phyloP scores from a whole-genome alignment of 2,329 filamentous ascomycete genomes.

The Aureobasidium sp. region DNA sequence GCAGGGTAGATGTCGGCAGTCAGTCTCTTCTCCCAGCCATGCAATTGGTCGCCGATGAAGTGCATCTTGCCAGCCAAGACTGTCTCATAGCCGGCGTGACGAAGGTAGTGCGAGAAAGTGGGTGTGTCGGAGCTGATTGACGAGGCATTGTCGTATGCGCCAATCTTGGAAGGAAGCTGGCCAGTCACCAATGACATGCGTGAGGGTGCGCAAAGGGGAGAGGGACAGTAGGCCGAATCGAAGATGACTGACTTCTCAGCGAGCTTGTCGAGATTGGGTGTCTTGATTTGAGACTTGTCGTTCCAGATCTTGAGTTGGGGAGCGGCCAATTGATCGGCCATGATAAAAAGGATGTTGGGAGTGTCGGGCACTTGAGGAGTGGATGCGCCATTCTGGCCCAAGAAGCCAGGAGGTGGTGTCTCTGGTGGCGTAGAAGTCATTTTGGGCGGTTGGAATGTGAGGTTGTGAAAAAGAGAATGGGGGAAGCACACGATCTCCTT shows the following conservation, averaged over 20 bases:
- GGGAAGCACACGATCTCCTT: background rate
- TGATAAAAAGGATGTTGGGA: slow-evolving; percentile 84
- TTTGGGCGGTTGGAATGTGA: background rate
- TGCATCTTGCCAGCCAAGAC: slow-evolving; percentile 95
- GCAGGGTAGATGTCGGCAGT: slow-evolving; percentile 95
- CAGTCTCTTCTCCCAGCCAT: slow-evolving; percentile 84
- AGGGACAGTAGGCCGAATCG: slow-evolving; percentile 89
- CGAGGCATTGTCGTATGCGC: slow-evolving; percentile 83
- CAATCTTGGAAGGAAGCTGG: slow-evolving; percentile 83
- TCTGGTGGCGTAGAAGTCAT: slow-evolving; percentile 24
- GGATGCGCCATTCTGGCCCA: slow-evolving; percentile 31
- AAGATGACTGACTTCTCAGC: slow-evolving; percentile 80
- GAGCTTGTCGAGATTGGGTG: slow-evolving; percentile 77
- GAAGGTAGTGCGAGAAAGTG: slow-evolving; percentile 87
- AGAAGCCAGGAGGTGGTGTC: slow-evolving; percentile 28
- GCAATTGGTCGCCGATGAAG: slow-evolving; percentile 88
- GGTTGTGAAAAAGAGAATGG: background rate
- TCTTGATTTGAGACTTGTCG: slow-evolving; percentile 78
- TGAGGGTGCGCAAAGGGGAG: slow-evolving; percentile 83
- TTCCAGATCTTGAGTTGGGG: slow-evolving; percentile 91
- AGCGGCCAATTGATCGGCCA: slow-evolving; percentile 91
- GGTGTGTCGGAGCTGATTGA: slow-evolving; percentile 76
- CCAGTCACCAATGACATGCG: slow-evolving; percentile 93
- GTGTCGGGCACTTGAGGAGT: slow-evolving; percentile 33
- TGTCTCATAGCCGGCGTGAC: slow-evolving; percentile 78